Percentiles rank a stretch among this genome's conserved stretches.
Conservation (phyloP, 257 asterid genomes). For the Datura wrightii region DNA sequence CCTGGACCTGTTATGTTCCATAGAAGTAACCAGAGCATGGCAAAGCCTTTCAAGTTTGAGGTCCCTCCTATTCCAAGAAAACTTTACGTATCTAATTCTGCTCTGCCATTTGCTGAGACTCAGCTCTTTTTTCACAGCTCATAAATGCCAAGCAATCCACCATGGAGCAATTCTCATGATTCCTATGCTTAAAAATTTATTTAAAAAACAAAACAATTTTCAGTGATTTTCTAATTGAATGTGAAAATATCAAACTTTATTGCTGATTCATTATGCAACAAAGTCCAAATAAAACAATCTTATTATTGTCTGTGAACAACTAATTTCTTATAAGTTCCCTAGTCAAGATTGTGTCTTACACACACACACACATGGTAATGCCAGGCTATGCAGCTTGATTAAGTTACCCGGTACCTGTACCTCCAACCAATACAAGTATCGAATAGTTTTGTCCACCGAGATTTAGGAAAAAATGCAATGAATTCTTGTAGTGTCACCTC, state of each 20-base stretch:
- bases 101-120: constrained; percentile 15
- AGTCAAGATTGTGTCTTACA: background rate
- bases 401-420: too few species aligned
- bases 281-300: background rate
- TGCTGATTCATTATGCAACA: background rate
- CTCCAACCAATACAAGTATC: too few species aligned
- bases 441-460: too few species aligned
- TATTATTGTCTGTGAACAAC: background rate
- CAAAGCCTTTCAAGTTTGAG: constrained; percentile 23
- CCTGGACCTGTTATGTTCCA: background rate
- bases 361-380: too few species aligned
- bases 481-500: too few species aligned
- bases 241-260: background rate
- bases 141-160: constrained; percentile 13
- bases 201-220: background rate
- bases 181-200: background rate
- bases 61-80: background rate
- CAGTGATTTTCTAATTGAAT: background rate
- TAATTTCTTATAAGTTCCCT: background rate
- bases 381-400: too few species aligned
- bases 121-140: background rate
- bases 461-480: too few species aligned
- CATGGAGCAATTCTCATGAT: background rate
- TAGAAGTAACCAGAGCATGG: background rate
- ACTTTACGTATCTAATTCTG: constrained; percentile 18